A percentile compares a stretch with the other conserved stretches of the same genome.
Evolutionary conservation across 2,329 filamentous ascomycete species (phyloP).

Genomic region (Emmonsiellopsis sp.): DNA sequence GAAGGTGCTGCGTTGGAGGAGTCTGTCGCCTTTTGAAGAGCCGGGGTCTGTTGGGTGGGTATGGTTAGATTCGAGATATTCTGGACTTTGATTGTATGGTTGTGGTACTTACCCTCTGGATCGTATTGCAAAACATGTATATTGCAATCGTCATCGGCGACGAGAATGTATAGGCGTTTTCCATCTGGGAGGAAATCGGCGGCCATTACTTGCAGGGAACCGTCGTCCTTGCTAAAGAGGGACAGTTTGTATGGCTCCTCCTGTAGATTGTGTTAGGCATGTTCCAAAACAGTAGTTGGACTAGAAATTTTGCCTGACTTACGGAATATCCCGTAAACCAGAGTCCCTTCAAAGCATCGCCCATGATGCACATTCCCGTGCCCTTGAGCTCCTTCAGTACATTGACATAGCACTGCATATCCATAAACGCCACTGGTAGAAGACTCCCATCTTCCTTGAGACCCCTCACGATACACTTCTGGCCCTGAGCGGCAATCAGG

Average conservation of each 20-base stretch:
- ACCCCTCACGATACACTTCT: conserved; percentile 94
- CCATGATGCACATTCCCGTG: conserved; percentile 77
- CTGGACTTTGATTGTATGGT: background rate
- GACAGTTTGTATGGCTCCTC: conserved; percentile 96
- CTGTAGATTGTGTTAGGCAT: conserved; percentile 19
- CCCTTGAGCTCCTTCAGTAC: conserved; percentile 73
- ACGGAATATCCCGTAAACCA: conserved; percentile 92
- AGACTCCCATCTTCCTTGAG: conserved; percentile 91
- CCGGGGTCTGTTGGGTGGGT: conserved; percentile 60
- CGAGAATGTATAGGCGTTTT: conserved; percentile 70
- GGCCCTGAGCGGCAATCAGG: conserved; percentile 82
- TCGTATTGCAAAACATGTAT: conserved; percentile 88
- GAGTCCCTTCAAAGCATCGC: conserved; percentile 83
- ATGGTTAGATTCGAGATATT: background rate
- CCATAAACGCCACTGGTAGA: conserved; percentile 90
- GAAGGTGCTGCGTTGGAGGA: conserved; percentile 82
- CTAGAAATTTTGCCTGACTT: conserved; percentile 17
- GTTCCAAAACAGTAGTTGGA: background rate
- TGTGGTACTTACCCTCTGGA: conserved; percentile 64
- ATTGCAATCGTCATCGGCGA: conserved; percentile 74
- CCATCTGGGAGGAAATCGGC: conserved; percentile 86
- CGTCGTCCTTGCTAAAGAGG: conserved; percentile 77
- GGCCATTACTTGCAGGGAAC: conserved; percentile 65
- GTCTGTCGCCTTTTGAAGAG: conserved; percentile 76
- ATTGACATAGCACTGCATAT: conserved; percentile 90